Evolutionary conservation across 202 grass and related monocot genomes (phyloP).

Genomic region (Tripidium arundinaceum): DNA sequence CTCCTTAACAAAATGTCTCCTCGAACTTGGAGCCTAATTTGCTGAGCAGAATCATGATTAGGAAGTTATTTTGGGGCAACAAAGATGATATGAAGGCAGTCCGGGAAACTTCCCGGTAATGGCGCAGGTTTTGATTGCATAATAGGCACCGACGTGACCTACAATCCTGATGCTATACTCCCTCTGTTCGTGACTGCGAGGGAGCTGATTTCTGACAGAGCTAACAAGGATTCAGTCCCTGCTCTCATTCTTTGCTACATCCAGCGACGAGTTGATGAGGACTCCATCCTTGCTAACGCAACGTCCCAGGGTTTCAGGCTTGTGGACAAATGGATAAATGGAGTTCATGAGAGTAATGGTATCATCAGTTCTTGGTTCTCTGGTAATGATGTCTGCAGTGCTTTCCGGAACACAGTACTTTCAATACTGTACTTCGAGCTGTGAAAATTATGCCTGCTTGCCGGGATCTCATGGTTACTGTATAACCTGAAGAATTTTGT

Average conservation of each 20-base stretch:
- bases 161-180: slow-evolving; percentile 62
- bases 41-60: slow-evolving; percentile 43
- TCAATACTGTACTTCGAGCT: slow-evolving; percentile 72
- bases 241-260: slow-evolving; percentile 83
- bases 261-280: slow-evolving; percentile 65
- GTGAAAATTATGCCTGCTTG: not conserved
- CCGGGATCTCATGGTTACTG: not conserved
- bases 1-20: slow-evolving; percentile 60
- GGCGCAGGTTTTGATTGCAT: slow-evolving; percentile 66
- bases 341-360: slow-evolving; percentile 54
- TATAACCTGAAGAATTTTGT: slow-evolving; percentile 1
- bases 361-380: slow-evolving; percentile 73
- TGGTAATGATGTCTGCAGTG: slow-evolving; percentile 36
- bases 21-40: slow-evolving; percentile 56
- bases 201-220: slow-evolving; percentile 49
- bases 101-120: slow-evolving; percentile 34
- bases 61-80: slow-evolving; percentile 73
- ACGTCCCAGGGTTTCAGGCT: slow-evolving; percentile 53
- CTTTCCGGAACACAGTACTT: slow-evolving; percentile 47
- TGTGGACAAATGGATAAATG: slow-evolving; percentile 79
- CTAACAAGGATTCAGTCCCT: slow-evolving; percentile 15
- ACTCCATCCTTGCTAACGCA: slow-evolving; percentile 49
- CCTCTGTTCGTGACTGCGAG: slow-evolving; percentile 83
- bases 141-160: slow-evolving; percentile 88
- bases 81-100: slow-evolving; percentile 45